Base-by-base conservation (phyloP, 116 monocot genomes). In the Dioscorea cayenensis region DNA sequence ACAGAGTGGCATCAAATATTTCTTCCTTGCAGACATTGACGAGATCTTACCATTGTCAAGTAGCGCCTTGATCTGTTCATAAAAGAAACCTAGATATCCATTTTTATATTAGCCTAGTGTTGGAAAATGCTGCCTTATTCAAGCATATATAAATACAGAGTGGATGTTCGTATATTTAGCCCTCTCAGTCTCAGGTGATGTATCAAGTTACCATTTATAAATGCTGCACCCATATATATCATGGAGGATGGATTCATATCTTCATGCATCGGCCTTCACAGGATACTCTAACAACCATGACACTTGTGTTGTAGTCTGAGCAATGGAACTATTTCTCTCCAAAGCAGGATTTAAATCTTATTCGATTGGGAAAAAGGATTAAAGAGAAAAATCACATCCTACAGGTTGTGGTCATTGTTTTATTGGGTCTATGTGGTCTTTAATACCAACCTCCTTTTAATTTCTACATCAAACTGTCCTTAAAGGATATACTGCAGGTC, bases 61-160 rank as follows among this genome's bases (percentile, higher is more conserved):
- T 52, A 76, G n/a, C n/a, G 78, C 63, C 71, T 77, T 92, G 72
- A 92, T 92, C 9, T 84, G 80, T 0, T 79, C 81, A 71, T 95
- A 95, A n/a, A n/a, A 63, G 29, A 84, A 27, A 92, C 89, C 95
- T 95, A 77, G 51, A 70, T 71, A 75, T 62, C 49, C 49, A 72
- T 2, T 21, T n/a, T n/a, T 22, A 18, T 60, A 20, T 27, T 28
- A 37, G 12, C 17, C 28, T 13, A 51, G 7, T 43, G 38, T 18
- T 63, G 21, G 10, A 55, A 29, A 65, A 65, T 35, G 17, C 18
- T 35, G 5, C 8, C 65, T 22, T 63, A 6, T 21, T 37, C 49
- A 68, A 49, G 17, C 0, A 32, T 49, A 21, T 7, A 68, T 35
- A 66, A 29, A 66, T 38, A 12, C 63, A 63, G 43, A 6, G 43